Evolutionary conservation across 106 monocot species (phyloP).

Genomic region (Dioscorea zingiberensis): DNA sequence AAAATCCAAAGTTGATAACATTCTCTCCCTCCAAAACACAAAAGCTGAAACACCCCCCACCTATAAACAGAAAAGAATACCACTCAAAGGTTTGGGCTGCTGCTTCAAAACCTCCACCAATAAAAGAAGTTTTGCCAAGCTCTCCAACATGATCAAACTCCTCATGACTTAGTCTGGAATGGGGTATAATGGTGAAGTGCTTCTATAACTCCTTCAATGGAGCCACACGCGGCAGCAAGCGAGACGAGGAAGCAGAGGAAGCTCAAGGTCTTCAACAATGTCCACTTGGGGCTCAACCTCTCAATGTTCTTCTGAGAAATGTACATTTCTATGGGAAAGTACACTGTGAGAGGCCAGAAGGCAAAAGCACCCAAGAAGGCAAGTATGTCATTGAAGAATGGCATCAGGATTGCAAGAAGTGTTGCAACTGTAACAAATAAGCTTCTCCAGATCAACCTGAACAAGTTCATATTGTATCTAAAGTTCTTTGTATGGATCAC

Average conservation of each 20-base stretch:
- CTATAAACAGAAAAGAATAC: too few species aligned
- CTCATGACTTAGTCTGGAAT: slow-evolving; percentile 36
- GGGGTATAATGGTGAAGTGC: slow-evolving; percentile 37
- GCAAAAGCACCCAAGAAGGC: slow-evolving; percentile 47
- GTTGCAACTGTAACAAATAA: slow-evolving; percentile 35
- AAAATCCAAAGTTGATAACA: too few species aligned
- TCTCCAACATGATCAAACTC: neutral
- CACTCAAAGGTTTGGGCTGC: too few species aligned
- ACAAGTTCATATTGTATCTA: slow-evolving; percentile 14
- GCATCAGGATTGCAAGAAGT: slow-evolving; percentile 48
- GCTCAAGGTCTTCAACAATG: slow-evolving; percentile 35
- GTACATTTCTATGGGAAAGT: slow-evolving; percentile 63
- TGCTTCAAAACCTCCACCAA: too few species aligned
- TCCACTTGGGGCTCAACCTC: slow-evolving; percentile 24
- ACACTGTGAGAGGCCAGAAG: slow-evolving; percentile 72
- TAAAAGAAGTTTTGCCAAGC: too few species aligned
- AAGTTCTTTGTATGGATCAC: slow-evolving; percentile 7
- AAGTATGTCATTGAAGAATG: slow-evolving; percentile 71
- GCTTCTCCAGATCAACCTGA: slow-evolving; percentile 47
- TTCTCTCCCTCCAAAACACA: too few species aligned
- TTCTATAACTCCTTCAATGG: slow-evolving; percentile 37
- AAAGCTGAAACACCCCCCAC: too few species aligned
- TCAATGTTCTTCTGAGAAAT: slow-evolving; percentile 21
- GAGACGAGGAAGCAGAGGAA: slow-evolving; percentile 45
- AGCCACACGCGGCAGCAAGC: slow-evolving; percentile 39